These are phyloP conservation scores for Melampsora larici-populina DNA, from an alignment of 1,284 basidiomycete species.

Conservation along the genomic window DNA sequence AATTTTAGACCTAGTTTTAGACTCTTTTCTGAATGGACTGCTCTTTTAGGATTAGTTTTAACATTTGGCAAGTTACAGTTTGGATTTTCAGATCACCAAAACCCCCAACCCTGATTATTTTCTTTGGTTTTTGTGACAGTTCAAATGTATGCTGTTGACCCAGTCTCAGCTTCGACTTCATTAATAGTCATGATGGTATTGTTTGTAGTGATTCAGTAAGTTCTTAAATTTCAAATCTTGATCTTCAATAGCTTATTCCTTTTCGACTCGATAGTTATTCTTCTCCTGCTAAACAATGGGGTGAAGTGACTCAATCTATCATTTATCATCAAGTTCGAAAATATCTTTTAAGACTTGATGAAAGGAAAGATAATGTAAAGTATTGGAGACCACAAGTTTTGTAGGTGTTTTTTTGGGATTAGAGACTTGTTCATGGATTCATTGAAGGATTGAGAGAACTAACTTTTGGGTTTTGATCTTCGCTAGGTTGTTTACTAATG, in stretches of 20 bases:
- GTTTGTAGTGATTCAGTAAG: slow-evolving; percentile 37
- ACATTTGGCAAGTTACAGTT: slow-evolving; percentile 12
- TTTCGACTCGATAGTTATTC: slow-evolving; percentile 21
- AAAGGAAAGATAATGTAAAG: slow-evolving; percentile 40
- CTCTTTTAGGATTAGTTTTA: slow-evolving; percentile 22
- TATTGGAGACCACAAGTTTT: slow-evolving; percentile 42
- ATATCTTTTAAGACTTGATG: slow-evolving; percentile 41
- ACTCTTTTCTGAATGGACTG: slow-evolving; percentile 41
- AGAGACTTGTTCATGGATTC: too few species aligned
- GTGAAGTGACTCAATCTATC: slow-evolving; percentile 39
- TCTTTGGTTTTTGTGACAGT: neutral
- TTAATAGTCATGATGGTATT: slow-evolving; percentile 37
- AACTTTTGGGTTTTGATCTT: too few species aligned
- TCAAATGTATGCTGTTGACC: slow-evolving; percentile 34
- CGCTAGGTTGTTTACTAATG: slow-evolving; percentile 35
- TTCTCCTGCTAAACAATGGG: slow-evolving; percentile 40
- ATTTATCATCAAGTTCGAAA: slow-evolving; percentile 42
- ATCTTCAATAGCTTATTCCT: neutral
- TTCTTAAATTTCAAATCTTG: too few species aligned
- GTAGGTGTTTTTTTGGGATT: too few species aligned
- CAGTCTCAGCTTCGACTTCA: slow-evolving; percentile 30
- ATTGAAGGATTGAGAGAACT: too few species aligned
- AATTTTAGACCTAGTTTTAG: slow-evolving; percentile 42
- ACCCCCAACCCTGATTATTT: too few species aligned
- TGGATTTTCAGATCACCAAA: too few species aligned